Base-by-base conservation (phyloP, 768 basidiomycete species). In the Russula lepida region DNA sequence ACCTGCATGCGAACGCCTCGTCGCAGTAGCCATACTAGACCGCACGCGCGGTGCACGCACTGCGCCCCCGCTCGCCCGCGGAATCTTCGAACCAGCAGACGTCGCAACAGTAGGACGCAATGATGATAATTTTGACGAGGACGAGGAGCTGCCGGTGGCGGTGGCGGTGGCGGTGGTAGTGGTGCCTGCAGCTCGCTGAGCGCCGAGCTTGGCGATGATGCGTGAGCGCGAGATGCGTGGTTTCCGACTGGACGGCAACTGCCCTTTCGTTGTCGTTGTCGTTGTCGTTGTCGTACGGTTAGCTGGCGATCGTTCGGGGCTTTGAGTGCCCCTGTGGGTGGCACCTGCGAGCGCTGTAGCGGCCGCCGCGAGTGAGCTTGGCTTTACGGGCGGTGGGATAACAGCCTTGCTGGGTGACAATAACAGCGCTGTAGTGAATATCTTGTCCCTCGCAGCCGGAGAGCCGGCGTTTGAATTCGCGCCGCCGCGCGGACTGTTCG, bases 141-240 rank as follows among this genome's bases (percentile, higher is more conserved):
- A 25, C 4, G 47, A 21, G 39, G 35, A n/a, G n/a, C n/a, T 2
- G 35, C 9, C 25, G 27, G 33, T n/a, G 5, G 53, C 5, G 19
- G 35, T 2, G 35, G 17, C 25, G 27, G 33, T n/a, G 5, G 53
- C 5, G 19, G 25, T 6, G 9, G 23, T 19, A 9, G 23, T 2
- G 54, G 23, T 12, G 35, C 59, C 66, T 2, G 81, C 80, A 15
- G 79, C 81, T 6, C 89, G 82, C 71, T 91, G 86, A 15, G 86
- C 86, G 1, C 85, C 86, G 37, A 91, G 74, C 66, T 79, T 82
- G 0, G 89, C 86, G 48, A 91, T 89, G 43, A 92, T 87, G 63
- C 84, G 86, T 28, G 88, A 88, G 41, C 90, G 81, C 46, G 89
- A 92, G 64, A 92, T 88, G 8, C 88, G 81, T 4, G 89, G 89